phyloP scores from a whole-genome alignment of 2,329 filamentous ascomycete genomes.

The Apiospora aurea region DNA sequence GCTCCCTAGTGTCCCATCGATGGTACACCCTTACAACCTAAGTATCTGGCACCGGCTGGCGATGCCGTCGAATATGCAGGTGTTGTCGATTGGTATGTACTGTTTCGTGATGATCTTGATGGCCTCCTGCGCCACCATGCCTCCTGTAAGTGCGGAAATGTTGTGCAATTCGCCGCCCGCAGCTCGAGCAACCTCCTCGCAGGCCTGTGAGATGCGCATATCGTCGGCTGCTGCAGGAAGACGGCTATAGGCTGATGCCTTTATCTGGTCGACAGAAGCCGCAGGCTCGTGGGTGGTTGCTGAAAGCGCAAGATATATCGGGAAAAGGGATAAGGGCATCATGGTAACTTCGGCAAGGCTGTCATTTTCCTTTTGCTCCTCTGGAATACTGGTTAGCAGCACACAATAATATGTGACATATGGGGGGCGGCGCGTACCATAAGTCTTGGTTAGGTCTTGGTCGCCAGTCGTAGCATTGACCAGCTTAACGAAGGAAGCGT shows the following conservation, averaged over 20 bases:
- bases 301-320: slow-evolving; percentile 72
- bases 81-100: slow-evolving; percentile 75
- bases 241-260: slow-evolving; percentile 51
- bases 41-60: slow-evolving; percentile 66
- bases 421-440: slow-evolving; percentile 53
- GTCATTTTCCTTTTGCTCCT: slow-evolving; percentile 61
- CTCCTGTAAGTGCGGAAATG: slow-evolving; percentile 84
- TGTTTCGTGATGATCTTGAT: slow-evolving; percentile 86
- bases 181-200: slow-evolving; percentile 76
- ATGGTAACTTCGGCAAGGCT: slow-evolving; percentile 55
- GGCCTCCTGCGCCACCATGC: slow-evolving; percentile 94
- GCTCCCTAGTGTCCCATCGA: slow-evolving; percentile 31
- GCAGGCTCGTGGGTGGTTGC: slow-evolving; percentile 56
- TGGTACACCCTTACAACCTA: slow-evolving; percentile 50
- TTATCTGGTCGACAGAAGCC: slow-evolving; percentile 60
- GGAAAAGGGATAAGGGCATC: slow-evolving; percentile 66
- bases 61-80: slow-evolving; percentile 74
- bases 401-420: slow-evolving; percentile 25
- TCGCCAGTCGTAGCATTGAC: slow-evolving; percentile 64
- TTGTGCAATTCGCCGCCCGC: slow-evolving; percentile 91
- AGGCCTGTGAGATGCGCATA: slow-evolving; percentile 59
- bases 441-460: slow-evolving; percentile 58
- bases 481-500: slow-evolving; percentile 90
- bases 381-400: slow-evolving; percentile 48
- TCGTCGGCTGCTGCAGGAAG: slow-evolving; percentile 57